phyloP scores from a whole-genome alignment of 1,284 basidiomycete genomes.

The Boletus sp. region DNA sequence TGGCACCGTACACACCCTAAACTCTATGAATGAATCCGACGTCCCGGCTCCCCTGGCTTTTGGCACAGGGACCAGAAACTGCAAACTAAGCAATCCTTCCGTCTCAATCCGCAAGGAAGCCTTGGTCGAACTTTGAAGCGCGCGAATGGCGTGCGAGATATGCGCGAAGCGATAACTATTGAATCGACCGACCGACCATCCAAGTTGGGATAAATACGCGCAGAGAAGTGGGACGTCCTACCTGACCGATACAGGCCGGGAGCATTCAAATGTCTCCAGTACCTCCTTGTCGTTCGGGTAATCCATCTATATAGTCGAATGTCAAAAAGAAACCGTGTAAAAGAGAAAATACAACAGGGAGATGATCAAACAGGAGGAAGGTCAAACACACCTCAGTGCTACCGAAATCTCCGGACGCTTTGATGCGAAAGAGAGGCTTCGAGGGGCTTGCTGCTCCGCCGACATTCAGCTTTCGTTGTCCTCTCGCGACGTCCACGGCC shows the following conservation, averaged over 20 bases:
- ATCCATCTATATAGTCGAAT: constrained; percentile 65
- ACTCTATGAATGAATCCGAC: constrained; percentile 74
- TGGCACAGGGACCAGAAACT: constrained; percentile 79
- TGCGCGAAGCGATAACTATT: constrained; percentile 78
- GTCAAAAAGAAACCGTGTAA: background rate
- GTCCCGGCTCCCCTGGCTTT: constrained; percentile 42
- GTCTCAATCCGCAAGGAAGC: constrained; percentile 82
- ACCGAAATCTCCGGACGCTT: constrained; percentile 76
- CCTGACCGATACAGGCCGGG: constrained; percentile 67
- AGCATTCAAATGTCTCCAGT: constrained; percentile 83
- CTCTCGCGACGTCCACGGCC: constrained; percentile 30
- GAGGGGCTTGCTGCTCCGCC: background rate
- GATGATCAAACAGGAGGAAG: background rate
- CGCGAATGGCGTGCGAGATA: constrained; percentile 64
- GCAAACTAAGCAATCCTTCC: constrained; percentile 76
- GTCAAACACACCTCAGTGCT: constrained; percentile 67
- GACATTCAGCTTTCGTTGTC: constrained; percentile 1
- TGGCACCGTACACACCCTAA: constrained; percentile 56
- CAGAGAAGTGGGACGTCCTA: constrained; percentile 27
- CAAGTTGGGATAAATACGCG: background rate
- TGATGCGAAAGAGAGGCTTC: constrained; percentile 69
- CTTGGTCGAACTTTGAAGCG: constrained; percentile 77
- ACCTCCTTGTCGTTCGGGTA: constrained; percentile 89
- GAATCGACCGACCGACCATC: background rate
- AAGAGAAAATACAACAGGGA: background rate